Evolutionary conservation across 257 asterid species (phyloP).

Genomic region (Nicotiana paniculata): DNA sequence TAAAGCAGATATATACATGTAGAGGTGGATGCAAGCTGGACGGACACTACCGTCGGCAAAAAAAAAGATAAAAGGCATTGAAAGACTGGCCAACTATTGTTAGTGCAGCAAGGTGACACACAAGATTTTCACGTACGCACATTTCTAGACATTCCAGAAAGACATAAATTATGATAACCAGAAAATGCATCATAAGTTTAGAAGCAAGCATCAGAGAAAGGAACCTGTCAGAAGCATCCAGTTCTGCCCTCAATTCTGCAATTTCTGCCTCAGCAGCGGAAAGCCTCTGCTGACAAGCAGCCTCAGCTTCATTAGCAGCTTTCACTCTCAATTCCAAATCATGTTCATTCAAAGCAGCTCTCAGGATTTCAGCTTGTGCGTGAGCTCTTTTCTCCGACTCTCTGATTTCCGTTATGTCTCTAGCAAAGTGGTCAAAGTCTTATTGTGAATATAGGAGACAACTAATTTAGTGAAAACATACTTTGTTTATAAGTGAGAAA

Average conservation of each 20-base stretch:
- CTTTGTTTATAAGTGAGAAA: neutral
- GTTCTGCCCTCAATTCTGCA: conserved; percentile 63
- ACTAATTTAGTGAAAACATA: conserved; percentile 9
- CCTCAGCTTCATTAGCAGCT: conserved; percentile 96
- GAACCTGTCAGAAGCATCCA: conserved; percentile 87
- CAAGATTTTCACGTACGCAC: neutral
- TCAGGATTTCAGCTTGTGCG: conserved; percentile 64
- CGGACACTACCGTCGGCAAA: no score
- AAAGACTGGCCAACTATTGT: neutral
- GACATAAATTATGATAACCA: neutral
- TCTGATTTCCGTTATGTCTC: conserved; percentile 62
- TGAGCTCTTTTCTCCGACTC: conserved; percentile 80
- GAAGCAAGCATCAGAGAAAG: conserved; percentile 18
- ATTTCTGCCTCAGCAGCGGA: conserved; percentile 81
- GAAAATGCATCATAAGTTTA: neutral
- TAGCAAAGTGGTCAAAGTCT: conserved; percentile 25
- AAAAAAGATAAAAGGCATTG: neutral
- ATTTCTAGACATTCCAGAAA: conserved; percentile 1
- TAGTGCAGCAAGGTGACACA: neutral
- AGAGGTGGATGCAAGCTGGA: no score
- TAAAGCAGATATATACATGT: no score
- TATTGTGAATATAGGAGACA: conserved; percentile 12
- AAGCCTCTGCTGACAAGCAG: conserved; percentile 87
- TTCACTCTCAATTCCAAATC: conserved; percentile 82
- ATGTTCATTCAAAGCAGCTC: conserved; percentile 79